Base-by-base conservation (phyloP, 345 rosid species). In the Eucalyptus tenuipes region DNA sequence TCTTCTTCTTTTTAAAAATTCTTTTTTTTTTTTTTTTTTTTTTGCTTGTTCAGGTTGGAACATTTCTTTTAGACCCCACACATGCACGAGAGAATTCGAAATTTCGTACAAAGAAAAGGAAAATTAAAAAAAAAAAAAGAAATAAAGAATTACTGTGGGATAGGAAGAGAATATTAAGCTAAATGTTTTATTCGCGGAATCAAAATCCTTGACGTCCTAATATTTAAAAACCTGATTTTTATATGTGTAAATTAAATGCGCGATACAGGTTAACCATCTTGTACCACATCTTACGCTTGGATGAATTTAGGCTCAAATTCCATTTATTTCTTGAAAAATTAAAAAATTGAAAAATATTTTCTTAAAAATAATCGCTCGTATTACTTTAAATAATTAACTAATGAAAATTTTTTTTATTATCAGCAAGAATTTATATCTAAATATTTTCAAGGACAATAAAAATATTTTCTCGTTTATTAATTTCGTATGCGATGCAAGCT, bases 321-420 rank as follows among this genome's bases (percentile, higher is more conserved):
- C 57, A 52, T 20, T 52, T 52, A 10, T 55, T 55, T 55, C 29
- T 24, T 55, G 13, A 55, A 55, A 55, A 22, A 55, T 55, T 4
- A 55, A 55, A 24, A 55, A 9, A 0, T 55, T 55, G 1, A 25
- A 55, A 55, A 55, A 9, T 55, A 4, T 55, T 4, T 55, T 55
- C 13, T 24, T 3, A 55, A 55, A 10, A 55, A 9, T 24, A 55
- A 1, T 55, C 1, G 0, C 13, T 9, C 8, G 0, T 10, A 55
- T 55, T 24, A 25, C 6, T 55, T 55, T 55, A 55, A 55, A 10
- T 24, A 55, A 55, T 55, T 55, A 55, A 24, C 20, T 55, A 55
- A 24, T 10, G 29, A 55, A 55, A 24, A 55, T 24, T 24, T 55
- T 24, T 55, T 55, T 4, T 24, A 24, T 24, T 55, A 25, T 55